Evolutionary conservation across 352 stramenopile species (phyloP).

Genomic region (Globisporangium emineosum): DNA sequence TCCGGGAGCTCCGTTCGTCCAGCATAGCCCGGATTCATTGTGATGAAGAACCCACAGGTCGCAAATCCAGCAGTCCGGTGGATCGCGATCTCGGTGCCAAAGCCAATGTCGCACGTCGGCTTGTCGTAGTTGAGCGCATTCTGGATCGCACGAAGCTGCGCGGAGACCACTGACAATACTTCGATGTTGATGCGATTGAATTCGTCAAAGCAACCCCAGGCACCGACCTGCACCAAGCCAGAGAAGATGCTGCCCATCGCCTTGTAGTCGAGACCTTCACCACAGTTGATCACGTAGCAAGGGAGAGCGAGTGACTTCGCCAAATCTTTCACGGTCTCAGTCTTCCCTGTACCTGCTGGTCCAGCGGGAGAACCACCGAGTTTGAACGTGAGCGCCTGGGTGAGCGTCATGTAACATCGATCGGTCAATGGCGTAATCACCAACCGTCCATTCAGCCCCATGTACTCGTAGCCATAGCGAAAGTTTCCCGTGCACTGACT

Average conservation of each 20-base stretch:
- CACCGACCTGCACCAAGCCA: constrained; percentile 84
- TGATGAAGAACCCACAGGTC: constrained; percentile 94
- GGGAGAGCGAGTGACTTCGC: constrained; percentile 90
- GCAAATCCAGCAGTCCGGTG: constrained; percentile 91
- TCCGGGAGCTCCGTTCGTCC: constrained; percentile 90
- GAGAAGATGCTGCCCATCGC: constrained; percentile 91
- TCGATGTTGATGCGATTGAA: too few relatives aligned
- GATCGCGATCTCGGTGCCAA: constrained; percentile 89
- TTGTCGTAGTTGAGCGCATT: constrained; percentile 92
- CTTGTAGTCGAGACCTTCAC: constrained; percentile 92
- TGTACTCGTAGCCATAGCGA: constrained; percentile 94
- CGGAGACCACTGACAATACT: constrained; percentile 85
- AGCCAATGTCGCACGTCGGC: constrained; percentile 89
- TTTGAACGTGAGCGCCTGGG: constrained; percentile 92
- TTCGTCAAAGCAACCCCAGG: constrained; percentile 86
- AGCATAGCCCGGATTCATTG: constrained; percentile 93
- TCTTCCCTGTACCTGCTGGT: constrained; percentile 91
- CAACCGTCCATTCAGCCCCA: constrained; percentile 89
- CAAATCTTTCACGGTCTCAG: constrained; percentile 92
- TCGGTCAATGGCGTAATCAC: constrained; percentile 93
- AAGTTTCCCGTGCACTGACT: constrained; percentile 91
- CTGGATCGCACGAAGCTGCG: constrained; percentile 90
- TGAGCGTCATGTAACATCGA: constrained; percentile 94
- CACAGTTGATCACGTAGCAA: constrained; percentile 92
- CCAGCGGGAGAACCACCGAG: constrained; percentile 87